These are phyloP conservation scores for Backusella westeae DNA, from an alignment of 192 early-diverging fungal species.

Conservation along the genomic window DNA sequence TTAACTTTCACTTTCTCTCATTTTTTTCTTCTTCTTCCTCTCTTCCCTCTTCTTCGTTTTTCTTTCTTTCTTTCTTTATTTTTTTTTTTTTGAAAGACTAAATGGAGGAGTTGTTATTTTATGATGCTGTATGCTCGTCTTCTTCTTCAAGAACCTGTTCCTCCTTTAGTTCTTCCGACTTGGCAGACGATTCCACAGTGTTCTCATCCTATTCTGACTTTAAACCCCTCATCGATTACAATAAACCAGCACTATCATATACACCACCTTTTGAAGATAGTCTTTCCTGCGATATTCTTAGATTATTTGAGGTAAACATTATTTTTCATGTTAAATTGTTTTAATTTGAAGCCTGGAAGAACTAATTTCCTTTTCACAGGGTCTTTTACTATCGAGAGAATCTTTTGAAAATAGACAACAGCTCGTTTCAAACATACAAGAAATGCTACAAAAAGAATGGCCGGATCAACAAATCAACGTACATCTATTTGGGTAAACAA, in stretches of 20 bases:
- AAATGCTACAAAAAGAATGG: neutral
- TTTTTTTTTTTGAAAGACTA: neutral
- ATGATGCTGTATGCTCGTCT: neutral
- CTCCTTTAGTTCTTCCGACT: neutral
- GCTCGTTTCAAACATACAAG: neutral
- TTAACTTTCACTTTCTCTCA: neutral
- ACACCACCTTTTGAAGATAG: neutral
- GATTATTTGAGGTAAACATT: neutral
- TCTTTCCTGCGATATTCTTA: neutral
- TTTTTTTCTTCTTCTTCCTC: neutral
- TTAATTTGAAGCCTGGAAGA: neutral
- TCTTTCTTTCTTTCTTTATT: neutral
- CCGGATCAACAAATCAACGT: neutral
- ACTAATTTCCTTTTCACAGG: neutral
- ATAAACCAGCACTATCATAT: neutral
- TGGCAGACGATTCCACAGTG: neutral
- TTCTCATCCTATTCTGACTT: neutral
- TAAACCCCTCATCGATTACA: neutral
- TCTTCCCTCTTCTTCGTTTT: neutral
- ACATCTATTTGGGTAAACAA: conserved; percentile 1
- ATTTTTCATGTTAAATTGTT: neutral
- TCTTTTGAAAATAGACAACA: neutral
- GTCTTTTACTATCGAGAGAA: neutral
- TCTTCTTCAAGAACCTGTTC: neutral
- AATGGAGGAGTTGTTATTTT: neutral